Evolutionary conservation across 495 filamentous ascomycete species (phyloP).

Genomic region (Tuber melanosporum): DNA sequence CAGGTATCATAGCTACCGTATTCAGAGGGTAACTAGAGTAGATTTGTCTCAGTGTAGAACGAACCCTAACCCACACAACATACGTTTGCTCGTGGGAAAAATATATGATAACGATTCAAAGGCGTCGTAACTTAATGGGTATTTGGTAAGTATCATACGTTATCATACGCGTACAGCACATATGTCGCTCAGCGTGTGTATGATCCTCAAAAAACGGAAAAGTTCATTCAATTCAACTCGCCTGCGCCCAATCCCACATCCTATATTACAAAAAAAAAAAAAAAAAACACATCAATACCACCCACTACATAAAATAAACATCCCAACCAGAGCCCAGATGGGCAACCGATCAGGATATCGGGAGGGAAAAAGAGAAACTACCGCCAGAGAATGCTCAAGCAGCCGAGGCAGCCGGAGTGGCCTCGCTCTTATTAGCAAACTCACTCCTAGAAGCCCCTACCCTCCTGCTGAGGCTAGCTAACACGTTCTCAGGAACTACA

Average conservation of each 20-base stretch:
- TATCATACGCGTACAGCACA: neutral
- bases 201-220: neutral
- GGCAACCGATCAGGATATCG: neutral
- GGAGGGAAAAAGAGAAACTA: neutral
- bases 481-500: conserved; percentile 61
- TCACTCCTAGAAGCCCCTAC: conserved; percentile 19
- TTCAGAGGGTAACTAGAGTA: neutral
- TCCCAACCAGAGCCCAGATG: neutral
- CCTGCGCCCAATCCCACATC: neutral
- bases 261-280: neutral
- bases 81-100: neutral
- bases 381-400: conserved; percentile 14
- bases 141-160: neutral
- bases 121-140: neutral
- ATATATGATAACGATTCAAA: neutral
- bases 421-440: conserved; percentile 14
- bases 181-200: neutral
- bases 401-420: conserved; percentile 8
- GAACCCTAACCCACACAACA: neutral
- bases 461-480: conserved; percentile 45
- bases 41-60: neutral
- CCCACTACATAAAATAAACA: neutral
- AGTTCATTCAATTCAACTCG: neutral
- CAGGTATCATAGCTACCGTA: no score
- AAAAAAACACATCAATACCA: neutral